phyloP scores from a whole-genome alignment of 2,329 filamentous ascomycete species.

The Remersonia thermophila region DNA sequence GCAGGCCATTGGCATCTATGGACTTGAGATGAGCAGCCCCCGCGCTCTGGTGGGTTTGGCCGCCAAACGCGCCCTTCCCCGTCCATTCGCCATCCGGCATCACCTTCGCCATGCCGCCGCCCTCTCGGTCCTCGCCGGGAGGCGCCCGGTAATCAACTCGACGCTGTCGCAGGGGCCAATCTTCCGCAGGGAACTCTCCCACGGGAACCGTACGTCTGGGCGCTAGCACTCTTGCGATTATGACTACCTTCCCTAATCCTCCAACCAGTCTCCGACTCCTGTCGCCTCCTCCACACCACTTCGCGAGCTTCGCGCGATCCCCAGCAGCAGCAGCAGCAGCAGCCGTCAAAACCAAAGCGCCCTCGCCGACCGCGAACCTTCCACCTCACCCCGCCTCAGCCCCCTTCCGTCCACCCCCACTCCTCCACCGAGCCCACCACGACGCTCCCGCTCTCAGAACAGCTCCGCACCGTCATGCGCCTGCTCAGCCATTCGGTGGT shows the following conservation, averaged over 20 bases:
- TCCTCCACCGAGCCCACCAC: slow-evolving; percentile 7
- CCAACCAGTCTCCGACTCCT: neutral
- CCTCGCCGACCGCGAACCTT: slow-evolving; percentile 5
- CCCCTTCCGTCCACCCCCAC: slow-evolving; percentile 26
- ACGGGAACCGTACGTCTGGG: no score
- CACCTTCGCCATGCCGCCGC: slow-evolving; percentile 3
- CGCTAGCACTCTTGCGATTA: no score
- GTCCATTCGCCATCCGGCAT: neutral
- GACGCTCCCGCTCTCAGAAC: slow-evolving; percentile 25
- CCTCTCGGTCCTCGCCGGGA: neutral
- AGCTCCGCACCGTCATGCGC: slow-evolving; percentile 41
- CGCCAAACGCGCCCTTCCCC: slow-evolving; percentile 15
- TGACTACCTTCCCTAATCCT: no score
- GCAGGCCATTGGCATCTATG: slow-evolving; percentile 13
- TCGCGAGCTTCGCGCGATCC: neutral
- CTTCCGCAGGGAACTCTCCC: no score
- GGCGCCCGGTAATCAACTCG: neutral
- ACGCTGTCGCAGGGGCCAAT: neutral
- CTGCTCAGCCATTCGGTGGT: slow-evolving; percentile 42
- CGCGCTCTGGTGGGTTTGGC: slow-evolving; percentile 19
- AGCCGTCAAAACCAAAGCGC: neutral
- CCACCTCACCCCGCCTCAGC: slow-evolving; percentile 18
- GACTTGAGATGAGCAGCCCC: slow-evolving; percentile 23
- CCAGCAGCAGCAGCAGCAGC: neutral
- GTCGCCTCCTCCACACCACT: slow-evolving; percentile 7